Conservation (phyloP, 345 rosid species). For the Crucihimalaya himalaica region DNA sequence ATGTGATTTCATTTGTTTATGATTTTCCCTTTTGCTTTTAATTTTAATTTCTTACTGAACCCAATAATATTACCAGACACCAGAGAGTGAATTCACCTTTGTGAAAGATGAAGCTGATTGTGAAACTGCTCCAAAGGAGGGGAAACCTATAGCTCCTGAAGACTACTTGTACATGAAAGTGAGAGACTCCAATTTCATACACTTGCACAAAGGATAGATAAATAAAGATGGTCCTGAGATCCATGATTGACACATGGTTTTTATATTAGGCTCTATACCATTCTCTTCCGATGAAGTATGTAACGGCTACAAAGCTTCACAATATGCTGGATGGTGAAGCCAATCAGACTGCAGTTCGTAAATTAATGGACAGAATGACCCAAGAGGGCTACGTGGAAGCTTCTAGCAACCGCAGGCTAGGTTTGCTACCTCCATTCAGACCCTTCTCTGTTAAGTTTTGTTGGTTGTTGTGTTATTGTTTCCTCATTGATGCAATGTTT, state of each 20-base stretch:
- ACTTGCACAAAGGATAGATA: neutral
- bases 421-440: slow-evolving; percentile 42
- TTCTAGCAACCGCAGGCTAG: slow-evolving; percentile 77
- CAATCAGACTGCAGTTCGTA: slow-evolving; percentile 62
- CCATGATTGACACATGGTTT: neutral
- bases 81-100: slow-evolving; percentile 53
- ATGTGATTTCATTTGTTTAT: neutral
- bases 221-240: slow-evolving; percentile 1
- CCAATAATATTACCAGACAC: slow-evolving; percentile 43
- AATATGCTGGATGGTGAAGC: slow-evolving; percentile 75
- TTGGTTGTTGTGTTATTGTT: neutral
- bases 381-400: slow-evolving; percentile 79
- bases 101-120: slow-evolving; percentile 81
- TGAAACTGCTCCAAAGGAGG: slow-evolving; percentile 38
- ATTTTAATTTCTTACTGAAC: neutral
- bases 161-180: slow-evolving; percentile 84
- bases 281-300: slow-evolving; percentile 78
- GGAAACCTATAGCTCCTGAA: slow-evolving; percentile 50
- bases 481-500: slow-evolving; percentile 22
- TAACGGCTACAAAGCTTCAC: slow-evolving; percentile 73
- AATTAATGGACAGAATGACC: slow-evolving; percentile 71
- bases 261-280: slow-evolving; percentile 66
- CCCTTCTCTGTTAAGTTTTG: slow-evolving; percentile 8
- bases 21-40: neutral
- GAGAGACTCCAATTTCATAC: slow-evolving; percentile 13